phyloP scores from a whole-genome alignment of 805 yeast species.

The Barnettozyma vustinii region DNA sequence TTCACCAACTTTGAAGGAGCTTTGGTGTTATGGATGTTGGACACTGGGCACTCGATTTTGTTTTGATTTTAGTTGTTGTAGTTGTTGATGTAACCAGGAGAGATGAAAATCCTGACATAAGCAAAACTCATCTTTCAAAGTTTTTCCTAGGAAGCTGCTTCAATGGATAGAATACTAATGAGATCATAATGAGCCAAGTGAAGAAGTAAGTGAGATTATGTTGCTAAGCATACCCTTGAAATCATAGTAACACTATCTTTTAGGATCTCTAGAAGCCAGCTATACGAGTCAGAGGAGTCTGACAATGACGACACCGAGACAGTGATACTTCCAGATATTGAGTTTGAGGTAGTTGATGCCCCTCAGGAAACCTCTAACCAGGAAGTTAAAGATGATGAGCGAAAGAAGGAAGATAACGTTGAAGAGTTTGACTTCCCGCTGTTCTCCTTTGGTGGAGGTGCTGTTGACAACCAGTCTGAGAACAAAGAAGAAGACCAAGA shows the following conservation, averaged over 20 bases:
- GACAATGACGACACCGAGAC: conserved; percentile 9
- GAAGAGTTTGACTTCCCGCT: conserved; percentile 26
- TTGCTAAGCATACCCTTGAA: background rate
- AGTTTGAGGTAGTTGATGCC: conserved; percentile 22
- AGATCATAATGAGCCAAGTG: background rate
- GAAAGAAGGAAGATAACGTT: background rate
- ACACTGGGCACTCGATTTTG: background rate
- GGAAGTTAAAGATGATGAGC: background rate
- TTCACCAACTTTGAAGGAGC: background rate
- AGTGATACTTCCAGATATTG: conserved; percentile 20
- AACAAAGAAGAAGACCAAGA: conserved; percentile 1
- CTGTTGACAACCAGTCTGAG: background rate
- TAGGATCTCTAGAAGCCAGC: conserved; percentile 22
- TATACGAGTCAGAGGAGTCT: conserved; percentile 14
- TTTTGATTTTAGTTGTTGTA: background rate
- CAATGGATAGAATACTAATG: background rate
- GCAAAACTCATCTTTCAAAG: background rate
- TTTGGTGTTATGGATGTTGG: background rate
- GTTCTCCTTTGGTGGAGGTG: conserved; percentile 22
- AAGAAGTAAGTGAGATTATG: background rate
- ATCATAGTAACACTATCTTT: background rate
- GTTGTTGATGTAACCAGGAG: too few species aligned
- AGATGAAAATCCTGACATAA: background rate
- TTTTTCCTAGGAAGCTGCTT: background rate
- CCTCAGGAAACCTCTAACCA: background rate